Base-by-base conservation (phyloP, 2,329 filamentous ascomycete genomes). In the Aspergillus ruber region DNA sequence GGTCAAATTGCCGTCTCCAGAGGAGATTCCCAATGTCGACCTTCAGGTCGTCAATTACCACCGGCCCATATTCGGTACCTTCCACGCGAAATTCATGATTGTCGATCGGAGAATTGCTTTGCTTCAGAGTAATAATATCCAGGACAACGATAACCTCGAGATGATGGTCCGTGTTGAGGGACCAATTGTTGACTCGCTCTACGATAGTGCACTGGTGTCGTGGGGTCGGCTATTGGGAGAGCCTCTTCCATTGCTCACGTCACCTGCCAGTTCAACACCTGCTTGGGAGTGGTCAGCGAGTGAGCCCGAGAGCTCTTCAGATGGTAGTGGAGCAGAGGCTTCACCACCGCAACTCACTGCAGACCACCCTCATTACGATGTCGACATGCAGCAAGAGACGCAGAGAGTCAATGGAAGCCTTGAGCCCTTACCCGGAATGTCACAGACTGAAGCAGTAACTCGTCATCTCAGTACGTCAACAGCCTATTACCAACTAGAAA, bases 131-230 rank as follows among this genome's bases (percentile, higher is more conserved):
- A 89, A 89, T 63, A 91, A 90, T 58, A 85, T 90, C 43, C 76
- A 79, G 55, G 67, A 88, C 53, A 90, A 89, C 45, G 84, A 87
- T 56, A 91, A 91, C 54, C 50, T 90, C 47, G 87, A 91, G 65
- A 90, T 91, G 86, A 83, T 88, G 78, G 75, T 80, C 2, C 85
- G 88, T 47, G 62, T 89, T 0, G 85, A 90, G 67, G 87, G 87
- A 0, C 80, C 85, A 0, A 86, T 90, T 48, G 86, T 90, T 0
- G 84, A 90, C 56, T 81, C 81, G 1, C 66, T 90, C 20, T 90
- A 88, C 60, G 87, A 91, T 53, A 83, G 83, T 53, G 84, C 84
- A 0, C 63, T 90, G 35, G 75, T 90, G 6, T 85, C 83, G 0
- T 91, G 86, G 86, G 74, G 84, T 53, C 82, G 82, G 50, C 67